Evolutionary conservation across 257 asterid species (phyloP), one percentile per base, ranked within the genome.

Genomic region (Catharanthus roseus): DNA sequence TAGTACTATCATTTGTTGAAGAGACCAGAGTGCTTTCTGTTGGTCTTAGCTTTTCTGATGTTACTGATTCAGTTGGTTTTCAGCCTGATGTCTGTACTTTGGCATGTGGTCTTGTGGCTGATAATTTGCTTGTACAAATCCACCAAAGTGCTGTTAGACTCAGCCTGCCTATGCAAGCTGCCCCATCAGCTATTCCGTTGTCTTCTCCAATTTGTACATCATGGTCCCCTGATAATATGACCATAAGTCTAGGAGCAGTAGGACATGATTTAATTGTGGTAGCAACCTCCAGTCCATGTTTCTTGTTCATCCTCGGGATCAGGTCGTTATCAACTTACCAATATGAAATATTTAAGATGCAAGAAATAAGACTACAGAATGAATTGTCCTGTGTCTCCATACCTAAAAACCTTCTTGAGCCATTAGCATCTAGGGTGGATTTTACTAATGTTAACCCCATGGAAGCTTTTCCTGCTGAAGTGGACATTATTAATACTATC

Each of bases 1-100:
- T 93, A 36, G 97, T 91, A 31, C 72, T 93, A 72, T 91, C 99
- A 57, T 93, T 93, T 79, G 96, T 93, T 79, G 99, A 93, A 78
- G 96, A 93, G 81, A 89, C 96, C 50, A 88, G 99, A 81, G 97
- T 93, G 75, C 99, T 93, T 42, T 91, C 99, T 51, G 97, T 93
- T 39, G 99, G 99, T 38, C 86, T 93, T 79, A 89, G 87, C 83
- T 93, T 93, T 81, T 83, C 90, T 75, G 99, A 93, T 77, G 97
- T 88, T 61, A 93, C 99, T 73, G 97, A 93, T 77, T 81, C 87
- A 51, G 88, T 86, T 70, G 96, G 99, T 81, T 93, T 87, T 83
- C 87, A 62, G 81, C 90, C 96, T 47, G 86, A 88, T 72, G 96
- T 87, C 77, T 91, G 96, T 74, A 93, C 99, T 50, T 82, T 93